Percentiles rank a stretch among this genome's conserved stretches.
phyloP scores from a whole-genome alignment of 305 asterid genomes.

The Lippia alba region DNA sequence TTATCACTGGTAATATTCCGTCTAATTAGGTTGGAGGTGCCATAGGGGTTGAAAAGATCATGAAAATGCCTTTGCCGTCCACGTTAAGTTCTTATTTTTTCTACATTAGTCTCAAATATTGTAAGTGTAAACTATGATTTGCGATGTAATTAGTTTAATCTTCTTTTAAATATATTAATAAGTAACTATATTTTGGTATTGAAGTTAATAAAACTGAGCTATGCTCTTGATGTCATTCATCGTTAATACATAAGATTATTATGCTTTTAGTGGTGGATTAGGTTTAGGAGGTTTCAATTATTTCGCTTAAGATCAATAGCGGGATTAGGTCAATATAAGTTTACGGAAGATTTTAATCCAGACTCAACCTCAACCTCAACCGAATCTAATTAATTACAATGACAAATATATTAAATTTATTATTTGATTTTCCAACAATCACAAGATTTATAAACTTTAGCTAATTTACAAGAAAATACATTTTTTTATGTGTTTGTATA shows the following conservation, averaged over 20 bases:
- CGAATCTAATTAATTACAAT: no score
- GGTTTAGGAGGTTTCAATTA: conserved; percentile 7
- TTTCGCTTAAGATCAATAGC: neutral
- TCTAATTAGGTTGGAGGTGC: no score
- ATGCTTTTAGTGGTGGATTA: neutral
- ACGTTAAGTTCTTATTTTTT: neutral
- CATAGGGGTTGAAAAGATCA: no score
- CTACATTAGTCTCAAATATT: neutral
- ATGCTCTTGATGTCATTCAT: neutral
- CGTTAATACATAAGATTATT: neutral
- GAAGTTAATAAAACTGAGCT: neutral
- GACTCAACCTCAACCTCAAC: no score
- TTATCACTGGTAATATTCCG: no score
- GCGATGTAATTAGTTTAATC: neutral
- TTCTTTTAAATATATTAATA: neutral
- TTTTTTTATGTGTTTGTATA: no score
- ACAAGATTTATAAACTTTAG: no score
- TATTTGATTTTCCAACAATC: no score
- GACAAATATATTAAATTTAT: no score
- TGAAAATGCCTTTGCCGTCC: neutral
- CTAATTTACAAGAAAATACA: no score
- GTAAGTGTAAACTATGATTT: neutral
- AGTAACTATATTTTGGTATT: neutral
- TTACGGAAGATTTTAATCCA: no score
- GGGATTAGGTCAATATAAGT: conserved; percentile 4